These are phyloP conservation scores for Nephelium lappaceum DNA, from an alignment of 345 rosid genomes.

Conservation along the genomic window DNA sequence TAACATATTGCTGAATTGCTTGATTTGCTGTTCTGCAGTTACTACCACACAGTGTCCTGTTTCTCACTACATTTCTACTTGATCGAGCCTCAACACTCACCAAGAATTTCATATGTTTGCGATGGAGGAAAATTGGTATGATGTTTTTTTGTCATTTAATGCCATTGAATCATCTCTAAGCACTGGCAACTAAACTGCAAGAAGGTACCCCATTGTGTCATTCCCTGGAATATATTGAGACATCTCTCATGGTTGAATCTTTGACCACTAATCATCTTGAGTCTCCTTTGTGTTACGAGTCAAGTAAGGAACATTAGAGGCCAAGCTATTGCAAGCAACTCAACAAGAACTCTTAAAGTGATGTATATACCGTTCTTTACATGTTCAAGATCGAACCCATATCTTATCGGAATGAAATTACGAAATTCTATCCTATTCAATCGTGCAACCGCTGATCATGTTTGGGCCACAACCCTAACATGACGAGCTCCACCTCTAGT, in stretches of 20 bases:
- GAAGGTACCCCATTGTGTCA: constrained; percentile 65
- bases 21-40: constrained; percentile 48
- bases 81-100: constrained; percentile 27
- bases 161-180: constrained; percentile 18
- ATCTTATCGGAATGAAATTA: too few species aligned
- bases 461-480: too few species aligned
- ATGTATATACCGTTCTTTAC: too few species aligned
- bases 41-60: constrained; percentile 81
- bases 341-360: too few species aligned
- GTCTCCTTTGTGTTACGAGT: too few species aligned
- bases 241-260: background rate
- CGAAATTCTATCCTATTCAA: too few species aligned
- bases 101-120: too few species aligned
- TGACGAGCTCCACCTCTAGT: too few species aligned
- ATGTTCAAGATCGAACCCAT: too few species aligned
- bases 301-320: too few species aligned
- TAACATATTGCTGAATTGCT: constrained; percentile 11
- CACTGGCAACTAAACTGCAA: constrained; percentile 81
- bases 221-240: constrained; percentile 78
- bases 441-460: too few species aligned
- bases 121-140: background rate
- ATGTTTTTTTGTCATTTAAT: background rate
- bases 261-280: background rate
- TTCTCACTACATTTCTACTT: constrained; percentile 79
- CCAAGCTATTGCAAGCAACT: too few species aligned